A percentile compares a stretch with the other conserved stretches of the same genome.
These are phyloP conservation scores for Tetragonia tetragonoides DNA, from an alignment of 148 eudicot genomes.

Conservation along the genomic window DNA sequence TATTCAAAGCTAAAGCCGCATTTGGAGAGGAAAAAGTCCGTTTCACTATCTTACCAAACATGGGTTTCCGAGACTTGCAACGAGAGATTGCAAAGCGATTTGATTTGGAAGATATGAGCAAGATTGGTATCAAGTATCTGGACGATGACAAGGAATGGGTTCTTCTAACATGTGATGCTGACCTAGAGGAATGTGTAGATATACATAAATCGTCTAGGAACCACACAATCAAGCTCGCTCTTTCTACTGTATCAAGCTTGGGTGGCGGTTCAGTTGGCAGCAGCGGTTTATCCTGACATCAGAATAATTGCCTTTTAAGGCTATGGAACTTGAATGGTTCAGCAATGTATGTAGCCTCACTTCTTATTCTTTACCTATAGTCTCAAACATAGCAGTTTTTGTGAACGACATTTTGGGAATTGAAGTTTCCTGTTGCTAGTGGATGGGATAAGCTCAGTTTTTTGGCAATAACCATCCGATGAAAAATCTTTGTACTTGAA, in stretches of 20 bases:
- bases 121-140: constrained; percentile 58
- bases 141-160: constrained; percentile 92
- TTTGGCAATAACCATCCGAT: constrained; percentile 14
- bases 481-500: constrained; percentile 2
- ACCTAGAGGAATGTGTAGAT: constrained; percentile 73
- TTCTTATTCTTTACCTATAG: constrained; percentile 24
- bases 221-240: constrained; percentile 54
- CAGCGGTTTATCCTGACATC: constrained; percentile 35
- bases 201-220: constrained; percentile 51
- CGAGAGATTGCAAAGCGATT: constrained; percentile 59
- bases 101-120: constrained; percentile 38
- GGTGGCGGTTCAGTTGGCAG: constrained; percentile 53
- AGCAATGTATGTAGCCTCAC: constrained; percentile 26
- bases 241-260: constrained; percentile 31
- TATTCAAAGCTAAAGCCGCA: constrained; percentile 57
- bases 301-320: constrained; percentile 10
- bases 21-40: constrained; percentile 74
- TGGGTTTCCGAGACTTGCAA: constrained; percentile 53
- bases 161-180: constrained; percentile 80
- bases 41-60: constrained; percentile 47
- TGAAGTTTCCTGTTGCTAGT: constrained; percentile 6
- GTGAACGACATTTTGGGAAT: not conserved
- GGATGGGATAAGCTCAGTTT: constrained; percentile 8
- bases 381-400: constrained; percentile 14
- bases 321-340: constrained; percentile 19